Percentiles rank a stretch among this genome's conserved stretches.
These are phyloP conservation scores for Penicillium psychrosexuale DNA, from an alignment of 2,329 filamentous ascomycete genomes.

Conservation along the genomic window DNA sequence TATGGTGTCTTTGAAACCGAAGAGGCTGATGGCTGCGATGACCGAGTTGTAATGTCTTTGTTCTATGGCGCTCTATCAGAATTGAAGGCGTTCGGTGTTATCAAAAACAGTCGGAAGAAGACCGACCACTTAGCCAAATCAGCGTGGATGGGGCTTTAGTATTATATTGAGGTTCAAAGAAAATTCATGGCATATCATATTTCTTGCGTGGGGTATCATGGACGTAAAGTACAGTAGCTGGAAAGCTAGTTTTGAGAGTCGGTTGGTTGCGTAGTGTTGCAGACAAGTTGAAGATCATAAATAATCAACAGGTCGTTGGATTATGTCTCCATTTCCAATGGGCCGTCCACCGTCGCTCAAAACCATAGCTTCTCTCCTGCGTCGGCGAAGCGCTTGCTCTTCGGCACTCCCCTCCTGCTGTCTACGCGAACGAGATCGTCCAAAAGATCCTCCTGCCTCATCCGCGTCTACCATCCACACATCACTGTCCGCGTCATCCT, in stretches of 20 bases:
- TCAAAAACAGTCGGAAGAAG: conserved; percentile 88
- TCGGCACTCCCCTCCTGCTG: conserved; percentile 34
- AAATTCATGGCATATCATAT: conserved; percentile 13
- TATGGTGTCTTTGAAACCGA: conserved; percentile 49
- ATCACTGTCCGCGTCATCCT: conserved; percentile 51
- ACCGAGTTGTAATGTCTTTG: conserved; percentile 55
- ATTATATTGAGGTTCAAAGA: conserved; percentile 1
- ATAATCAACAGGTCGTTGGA: conserved; percentile 54
- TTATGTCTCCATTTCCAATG: conserved; percentile 72
- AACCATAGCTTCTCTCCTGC: conserved; percentile 85
- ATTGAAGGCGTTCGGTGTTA: conserved; percentile 76
- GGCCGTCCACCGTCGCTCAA: conserved; percentile 80
- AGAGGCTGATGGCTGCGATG: conserved; percentile 30
- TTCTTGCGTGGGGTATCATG: conserved; percentile 33
- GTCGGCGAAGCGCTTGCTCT: conserved; percentile 69
- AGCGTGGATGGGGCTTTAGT: conserved; percentile 64
- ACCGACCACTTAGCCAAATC: conserved; percentile 87
- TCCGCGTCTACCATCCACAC: conserved; percentile 53
- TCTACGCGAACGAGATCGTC: conserved; percentile 31
- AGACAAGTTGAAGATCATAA: background rate
- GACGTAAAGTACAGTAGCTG: conserved; percentile 15
- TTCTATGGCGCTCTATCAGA: conserved; percentile 88
- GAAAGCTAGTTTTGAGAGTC: background rate
- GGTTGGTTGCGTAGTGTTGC: background rate
- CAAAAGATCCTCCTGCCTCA: conserved; percentile 46